Conservation (phyloP, 2,329 filamentous ascomycete genomes). For the Zasmidium cellare region DNA sequence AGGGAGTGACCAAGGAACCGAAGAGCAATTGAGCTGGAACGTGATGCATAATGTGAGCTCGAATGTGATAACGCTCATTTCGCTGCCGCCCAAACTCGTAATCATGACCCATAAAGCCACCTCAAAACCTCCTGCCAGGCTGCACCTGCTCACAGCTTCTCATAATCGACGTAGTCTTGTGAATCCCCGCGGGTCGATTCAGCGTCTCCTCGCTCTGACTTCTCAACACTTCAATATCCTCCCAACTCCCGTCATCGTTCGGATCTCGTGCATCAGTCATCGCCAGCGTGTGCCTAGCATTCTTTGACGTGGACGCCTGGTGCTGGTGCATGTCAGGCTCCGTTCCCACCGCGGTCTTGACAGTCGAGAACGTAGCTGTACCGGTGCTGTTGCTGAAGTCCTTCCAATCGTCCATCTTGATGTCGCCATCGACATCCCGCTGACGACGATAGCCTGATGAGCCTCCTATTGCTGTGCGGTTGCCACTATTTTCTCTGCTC, state of each 20-base stretch:
- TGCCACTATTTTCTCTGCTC: slow-evolving; percentile 5
- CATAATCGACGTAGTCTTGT: background rate
- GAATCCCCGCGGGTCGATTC: background rate
- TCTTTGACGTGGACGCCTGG: background rate
- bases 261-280: slow-evolving; percentile 12
- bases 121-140: background rate
- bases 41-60: no score
- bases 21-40: no score
- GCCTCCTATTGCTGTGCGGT: background rate
- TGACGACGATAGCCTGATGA: slow-evolving; percentile 8
- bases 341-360: slow-evolving; percentile 3
- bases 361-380: background rate
- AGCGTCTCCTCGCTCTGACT: slow-evolving; percentile 18
- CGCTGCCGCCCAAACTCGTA: no score
- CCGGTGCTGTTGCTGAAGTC: background rate
- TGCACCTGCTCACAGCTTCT: background rate
- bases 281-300: slow-evolving; percentile 9
- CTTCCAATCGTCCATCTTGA: slow-evolving; percentile 6
- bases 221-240: slow-evolving; percentile 11
- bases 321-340: background rate
- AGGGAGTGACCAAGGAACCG: no score
- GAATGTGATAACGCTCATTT: no score
- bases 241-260: slow-evolving; percentile 14
- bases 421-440: slow-evolving; percentile 3
- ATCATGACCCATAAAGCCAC: no score